Conservation (phyloP, 305 asterid genomes). For the Andrographis paniculata region DNA sequence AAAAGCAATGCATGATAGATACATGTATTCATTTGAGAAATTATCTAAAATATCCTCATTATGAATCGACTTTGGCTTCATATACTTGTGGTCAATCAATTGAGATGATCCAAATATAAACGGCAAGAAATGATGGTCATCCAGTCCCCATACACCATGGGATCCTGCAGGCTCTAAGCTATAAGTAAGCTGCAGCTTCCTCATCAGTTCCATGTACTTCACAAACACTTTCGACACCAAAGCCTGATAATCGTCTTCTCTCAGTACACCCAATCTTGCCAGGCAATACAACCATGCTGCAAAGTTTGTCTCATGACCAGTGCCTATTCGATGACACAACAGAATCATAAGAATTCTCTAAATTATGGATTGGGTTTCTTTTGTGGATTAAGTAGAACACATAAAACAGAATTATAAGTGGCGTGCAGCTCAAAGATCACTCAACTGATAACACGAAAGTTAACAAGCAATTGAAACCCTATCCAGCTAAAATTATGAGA, state of each 20-base stretch:
- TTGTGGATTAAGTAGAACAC: no score
- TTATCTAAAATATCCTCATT: constrained; percentile 78
- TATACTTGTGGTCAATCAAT: constrained; percentile 78
- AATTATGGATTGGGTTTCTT: no score
- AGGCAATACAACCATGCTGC: constrained; percentile 81
- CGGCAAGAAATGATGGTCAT: constrained; percentile 85
- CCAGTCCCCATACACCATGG: constrained; percentile 95
- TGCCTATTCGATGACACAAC: constrained; percentile 36
- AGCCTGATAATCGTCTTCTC: constrained; percentile 76
- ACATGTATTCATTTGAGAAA: constrained; percentile 59
- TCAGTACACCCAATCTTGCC: constrained; percentile 54
- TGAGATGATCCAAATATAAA: constrained; percentile 81
- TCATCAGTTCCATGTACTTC: constrained; percentile 75
- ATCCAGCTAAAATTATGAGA: not conserved
- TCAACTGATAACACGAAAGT: not conserved
- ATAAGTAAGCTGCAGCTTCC: constrained; percentile 68
- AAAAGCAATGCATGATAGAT: constrained; percentile 62
- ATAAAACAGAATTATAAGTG: no score
- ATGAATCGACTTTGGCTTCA: constrained; percentile 90
- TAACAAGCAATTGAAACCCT: not conserved
- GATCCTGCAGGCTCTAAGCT: constrained; percentile 86
- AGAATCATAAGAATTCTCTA: constrained; percentile 8
- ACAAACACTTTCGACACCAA: constrained; percentile 58
- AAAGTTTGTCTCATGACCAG: constrained; percentile 86
- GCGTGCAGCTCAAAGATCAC: no score